Evolutionary conservation across 257 asterid genomes (phyloP).

Genomic region (Solanum sejunctum): DNA sequence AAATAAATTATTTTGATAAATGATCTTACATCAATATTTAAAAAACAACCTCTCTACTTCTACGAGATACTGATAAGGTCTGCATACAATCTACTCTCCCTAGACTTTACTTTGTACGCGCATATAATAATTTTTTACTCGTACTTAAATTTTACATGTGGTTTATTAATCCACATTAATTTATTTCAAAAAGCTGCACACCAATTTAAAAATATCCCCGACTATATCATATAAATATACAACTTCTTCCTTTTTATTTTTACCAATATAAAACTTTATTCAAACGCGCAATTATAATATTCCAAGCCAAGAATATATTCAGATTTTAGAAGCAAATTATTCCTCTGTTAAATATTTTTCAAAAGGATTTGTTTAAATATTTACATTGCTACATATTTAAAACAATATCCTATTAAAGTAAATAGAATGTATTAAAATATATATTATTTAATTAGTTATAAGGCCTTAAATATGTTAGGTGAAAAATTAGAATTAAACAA

Average conservation of each 20-base stretch:
- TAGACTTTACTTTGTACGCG: background rate
- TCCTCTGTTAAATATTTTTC: too few species aligned
- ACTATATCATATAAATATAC: background rate
- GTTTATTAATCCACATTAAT: too few species aligned
- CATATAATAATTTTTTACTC: background rate
- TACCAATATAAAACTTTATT: background rate
- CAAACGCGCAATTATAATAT: background rate
- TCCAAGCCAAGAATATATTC: background rate
- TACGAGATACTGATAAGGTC: too few species aligned
- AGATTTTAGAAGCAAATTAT: background rate
- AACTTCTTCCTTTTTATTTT: background rate
- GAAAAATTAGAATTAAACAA: too few species aligned
- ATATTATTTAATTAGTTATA: too few species aligned
- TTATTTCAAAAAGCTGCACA: background rate
- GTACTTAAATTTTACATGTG: background rate
- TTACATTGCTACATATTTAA: background rate
- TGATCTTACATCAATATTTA: background rate
- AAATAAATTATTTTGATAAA: background rate
- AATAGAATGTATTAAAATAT: too few species aligned
- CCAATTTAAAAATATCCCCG: background rate
- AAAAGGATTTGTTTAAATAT: background rate
- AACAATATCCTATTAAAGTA: too few species aligned
- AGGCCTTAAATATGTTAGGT: too few species aligned
- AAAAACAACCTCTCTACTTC: too few species aligned
- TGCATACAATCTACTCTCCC: too few species aligned